These are phyloP conservation scores for Raphanus raphanistrum DNA, from an alignment of 345 rosid species.

Conservation along the genomic window DNA sequence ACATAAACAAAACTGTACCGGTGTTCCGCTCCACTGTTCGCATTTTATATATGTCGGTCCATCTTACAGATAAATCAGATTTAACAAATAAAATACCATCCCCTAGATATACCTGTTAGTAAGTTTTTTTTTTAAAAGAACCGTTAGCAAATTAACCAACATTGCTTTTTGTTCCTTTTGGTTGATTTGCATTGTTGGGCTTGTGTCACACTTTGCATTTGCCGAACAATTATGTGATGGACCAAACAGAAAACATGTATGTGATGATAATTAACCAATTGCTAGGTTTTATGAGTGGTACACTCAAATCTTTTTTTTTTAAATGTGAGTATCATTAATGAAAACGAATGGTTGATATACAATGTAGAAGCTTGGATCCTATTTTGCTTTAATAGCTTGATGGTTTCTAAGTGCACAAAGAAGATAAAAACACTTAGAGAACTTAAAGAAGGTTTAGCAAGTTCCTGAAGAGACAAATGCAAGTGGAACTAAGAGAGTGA, in stretches of 20 bases:
- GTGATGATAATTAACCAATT: not conserved
- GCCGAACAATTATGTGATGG: not conserved
- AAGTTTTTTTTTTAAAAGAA: not conserved
- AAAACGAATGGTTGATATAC: too few relatives aligned
- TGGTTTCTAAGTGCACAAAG: too few relatives aligned
- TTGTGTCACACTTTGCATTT: not conserved
- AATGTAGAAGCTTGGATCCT: too few relatives aligned
- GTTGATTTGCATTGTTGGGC: conserved; percentile 29
- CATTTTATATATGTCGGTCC: conserved; percentile 39
- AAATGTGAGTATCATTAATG: too few relatives aligned
- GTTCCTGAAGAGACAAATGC: too few relatives aligned
- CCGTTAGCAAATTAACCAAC: not conserved
- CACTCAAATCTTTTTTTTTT: too few relatives aligned
- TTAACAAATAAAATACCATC: not conserved
- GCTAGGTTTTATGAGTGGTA: not conserved
- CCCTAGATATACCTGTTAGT: not conserved
- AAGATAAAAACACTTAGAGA: too few relatives aligned
- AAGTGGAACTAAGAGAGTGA: too few relatives aligned
- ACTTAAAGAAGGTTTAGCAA: too few relatives aligned
- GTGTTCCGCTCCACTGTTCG: conserved; percentile 34
- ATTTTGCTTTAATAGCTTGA: too few relatives aligned
- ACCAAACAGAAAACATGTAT: not conserved
- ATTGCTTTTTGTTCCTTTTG: not conserved
- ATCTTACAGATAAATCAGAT: not conserved
- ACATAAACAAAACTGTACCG: conserved; percentile 33